A percentile compares a stretch with the other conserved stretches of the same genome.
phyloP scores from a whole-genome alignment of 805 yeast genomes.

The Kodamaea neixiangensis region DNA sequence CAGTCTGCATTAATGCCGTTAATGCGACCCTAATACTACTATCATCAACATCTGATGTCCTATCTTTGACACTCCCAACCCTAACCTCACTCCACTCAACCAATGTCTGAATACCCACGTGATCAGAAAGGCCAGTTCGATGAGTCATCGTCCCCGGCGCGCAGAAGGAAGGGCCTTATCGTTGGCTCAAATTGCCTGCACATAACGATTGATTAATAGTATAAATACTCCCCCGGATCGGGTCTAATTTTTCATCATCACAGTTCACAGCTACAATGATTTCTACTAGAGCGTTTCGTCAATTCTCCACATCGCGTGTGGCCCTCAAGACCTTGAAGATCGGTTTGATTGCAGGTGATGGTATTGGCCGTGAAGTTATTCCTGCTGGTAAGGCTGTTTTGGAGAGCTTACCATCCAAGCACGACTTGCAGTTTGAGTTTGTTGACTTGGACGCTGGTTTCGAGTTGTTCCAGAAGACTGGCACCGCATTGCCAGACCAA shows the following conservation, averaged over 20 bases:
- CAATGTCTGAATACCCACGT: not conserved
- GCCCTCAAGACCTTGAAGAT: conserved; percentile 40
- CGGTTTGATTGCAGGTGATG: conserved; percentile 95
- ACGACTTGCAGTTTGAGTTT: conserved; percentile 80
- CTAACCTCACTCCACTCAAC: not conserved
- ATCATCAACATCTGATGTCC: no score
- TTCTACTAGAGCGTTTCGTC: conserved; percentile 21
- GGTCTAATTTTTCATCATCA: not conserved
- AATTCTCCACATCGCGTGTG: conserved; percentile 35
- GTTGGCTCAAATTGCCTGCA: not conserved
- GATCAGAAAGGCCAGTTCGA: no score
- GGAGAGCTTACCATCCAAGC: conserved; percentile 76
- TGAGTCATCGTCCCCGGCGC: conserved; percentile 3
- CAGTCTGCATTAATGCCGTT: no score
- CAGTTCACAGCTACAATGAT: not conserved
- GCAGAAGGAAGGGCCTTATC: not conserved
- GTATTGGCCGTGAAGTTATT: conserved; percentile 95
- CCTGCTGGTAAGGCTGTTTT: conserved; percentile 93
- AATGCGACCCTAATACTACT: no score
- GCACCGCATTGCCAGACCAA: conserved; percentile 91
- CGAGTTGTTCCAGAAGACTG: conserved; percentile 91
- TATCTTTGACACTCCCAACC: no score
- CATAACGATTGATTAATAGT: not conserved
- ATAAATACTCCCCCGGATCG: not conserved
- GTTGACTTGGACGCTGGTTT: conserved; percentile 91